These are phyloP conservation scores for Poterioochromonas sp. DNA, from an alignment of 352 stramenopile genomes.

Conservation along the genomic window DNA sequence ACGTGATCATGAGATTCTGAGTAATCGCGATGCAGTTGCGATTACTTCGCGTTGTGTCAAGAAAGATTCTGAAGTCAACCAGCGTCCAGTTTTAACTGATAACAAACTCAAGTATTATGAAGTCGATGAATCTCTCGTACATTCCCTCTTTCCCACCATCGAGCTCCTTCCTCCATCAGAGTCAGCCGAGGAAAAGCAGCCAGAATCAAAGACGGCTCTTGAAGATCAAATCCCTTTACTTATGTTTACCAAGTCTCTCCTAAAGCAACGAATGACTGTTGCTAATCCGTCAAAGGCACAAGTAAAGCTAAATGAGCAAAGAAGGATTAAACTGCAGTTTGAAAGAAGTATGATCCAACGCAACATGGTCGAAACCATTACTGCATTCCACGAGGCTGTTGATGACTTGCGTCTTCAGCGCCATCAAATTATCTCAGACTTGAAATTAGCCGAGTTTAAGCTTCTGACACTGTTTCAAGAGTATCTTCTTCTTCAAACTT, in stretches of 20 bases:
- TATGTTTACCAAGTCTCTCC: background rate
- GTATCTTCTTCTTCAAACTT: slow-evolving; percentile 71
- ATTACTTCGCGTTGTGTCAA: background rate
- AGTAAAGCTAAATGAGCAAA: slow-evolving; percentile 35
- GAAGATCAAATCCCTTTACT: slow-evolving; percentile 18
- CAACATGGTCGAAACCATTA: slow-evolving; percentile 58
- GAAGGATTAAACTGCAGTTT: slow-evolving; percentile 46
- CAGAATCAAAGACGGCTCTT: background rate
- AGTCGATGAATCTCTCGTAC: background rate
- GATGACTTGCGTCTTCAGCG: slow-evolving; percentile 72
- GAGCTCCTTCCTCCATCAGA: too few species aligned
- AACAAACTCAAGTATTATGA: slow-evolving; percentile 5
- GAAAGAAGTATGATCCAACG: slow-evolving; percentile 59
- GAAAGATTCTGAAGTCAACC: background rate
- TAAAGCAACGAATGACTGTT: background rate
- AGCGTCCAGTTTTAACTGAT: background rate
- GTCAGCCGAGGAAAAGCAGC: background rate
- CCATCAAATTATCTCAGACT: slow-evolving; percentile 65
- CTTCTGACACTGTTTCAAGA: slow-evolving; percentile 72
- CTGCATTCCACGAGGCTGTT: slow-evolving; percentile 71
- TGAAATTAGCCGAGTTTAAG: slow-evolving; percentile 73
- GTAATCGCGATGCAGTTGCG: background rate
- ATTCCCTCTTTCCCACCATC: background rate
- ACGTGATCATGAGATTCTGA: too few species aligned
- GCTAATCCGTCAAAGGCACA: background rate